Percentiles rank a stretch among this genome's conserved stretches.
Conservation (phyloP, 768 basidiomycete species). For the Lactifluus rugatus region DNA sequence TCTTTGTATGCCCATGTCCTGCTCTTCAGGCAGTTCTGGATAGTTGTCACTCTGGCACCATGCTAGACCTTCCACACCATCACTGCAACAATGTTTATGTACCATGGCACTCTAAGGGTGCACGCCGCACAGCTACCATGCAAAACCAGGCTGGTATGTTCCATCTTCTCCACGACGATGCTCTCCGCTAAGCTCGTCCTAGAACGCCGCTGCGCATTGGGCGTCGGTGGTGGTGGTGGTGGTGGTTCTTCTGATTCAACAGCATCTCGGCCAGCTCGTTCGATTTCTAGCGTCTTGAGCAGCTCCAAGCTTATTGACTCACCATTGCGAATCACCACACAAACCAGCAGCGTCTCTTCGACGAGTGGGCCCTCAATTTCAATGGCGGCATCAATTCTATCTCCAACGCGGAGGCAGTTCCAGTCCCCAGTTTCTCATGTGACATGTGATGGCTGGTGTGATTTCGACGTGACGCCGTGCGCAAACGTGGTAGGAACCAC, state of each 20-base stretch:
- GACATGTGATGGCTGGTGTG: constrained; percentile 21
- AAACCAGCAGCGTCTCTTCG: neutral
- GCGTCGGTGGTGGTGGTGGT: too few relatives aligned
- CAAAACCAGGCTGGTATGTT: constrained; percentile 13
- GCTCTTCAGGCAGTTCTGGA: constrained; percentile 20
- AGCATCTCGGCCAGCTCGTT: neutral
- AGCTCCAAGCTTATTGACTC: neutral
- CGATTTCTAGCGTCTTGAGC: neutral
- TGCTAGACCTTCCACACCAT: constrained; percentile 22
- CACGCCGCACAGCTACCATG: constrained; percentile 15
- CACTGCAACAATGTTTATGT: constrained; percentile 21
- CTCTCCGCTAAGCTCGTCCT: neutral
- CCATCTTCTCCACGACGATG: neutral
- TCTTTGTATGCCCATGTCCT: neutral
- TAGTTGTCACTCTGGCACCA: constrained; percentile 22
- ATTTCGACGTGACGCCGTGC: neutral
- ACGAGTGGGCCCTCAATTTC: neutral
- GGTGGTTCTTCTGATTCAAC: neutral
- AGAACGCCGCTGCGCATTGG: neutral
- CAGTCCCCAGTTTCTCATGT: constrained; percentile 14
- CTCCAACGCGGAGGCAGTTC: neutral
- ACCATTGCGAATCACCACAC: neutral
- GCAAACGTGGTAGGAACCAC: constrained; percentile 2
- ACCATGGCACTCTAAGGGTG: constrained; percentile 21
- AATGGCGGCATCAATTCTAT: neutral